phyloP scores from a whole-genome alignment of 345 rosid species.

The Excoecaria agallocha region DNA sequence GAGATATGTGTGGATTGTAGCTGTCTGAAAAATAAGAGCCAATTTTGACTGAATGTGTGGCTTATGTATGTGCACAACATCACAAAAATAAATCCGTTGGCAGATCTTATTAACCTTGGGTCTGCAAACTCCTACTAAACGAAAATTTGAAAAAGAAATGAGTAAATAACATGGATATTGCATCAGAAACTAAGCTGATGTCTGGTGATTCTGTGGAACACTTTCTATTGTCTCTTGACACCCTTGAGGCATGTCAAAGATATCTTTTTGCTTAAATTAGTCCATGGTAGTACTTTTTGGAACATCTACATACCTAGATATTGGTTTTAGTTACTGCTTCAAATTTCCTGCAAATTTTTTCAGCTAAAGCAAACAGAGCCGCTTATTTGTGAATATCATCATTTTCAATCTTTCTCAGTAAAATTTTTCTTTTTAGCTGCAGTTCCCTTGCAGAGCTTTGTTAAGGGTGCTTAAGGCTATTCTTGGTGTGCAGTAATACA shows the following conservation, averaged over 20 bases:
- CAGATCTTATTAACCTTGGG: not conserved
- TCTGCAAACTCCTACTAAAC: not conserved
- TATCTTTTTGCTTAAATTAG: not conserved
- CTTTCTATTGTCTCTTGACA: not conserved
- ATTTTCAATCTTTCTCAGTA: not conserved
- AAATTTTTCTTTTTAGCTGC: not conserved
- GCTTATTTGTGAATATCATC: not conserved
- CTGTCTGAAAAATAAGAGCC: not conserved
- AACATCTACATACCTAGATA: not conserved
- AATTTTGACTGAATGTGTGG: not conserved
- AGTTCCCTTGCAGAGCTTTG: not conserved
- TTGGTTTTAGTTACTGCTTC: not conserved
- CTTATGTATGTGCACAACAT: not conserved
- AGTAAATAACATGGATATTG: not conserved
- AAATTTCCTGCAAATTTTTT: not conserved
- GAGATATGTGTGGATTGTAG: not conserved
- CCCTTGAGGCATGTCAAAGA: not conserved
- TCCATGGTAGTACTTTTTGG: not conserved
- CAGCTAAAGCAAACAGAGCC: not conserved
- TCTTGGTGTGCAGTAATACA: not conserved
- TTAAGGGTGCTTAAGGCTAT: conserved; percentile 1
- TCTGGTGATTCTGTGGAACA: not conserved
- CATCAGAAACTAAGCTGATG: not conserved
- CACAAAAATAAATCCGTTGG: not conserved
- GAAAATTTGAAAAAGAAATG: not conserved